Base-by-base conservation (phyloP, 2,329 filamentous ascomycete species). In the Pseudogymnoascus sp. region DNA sequence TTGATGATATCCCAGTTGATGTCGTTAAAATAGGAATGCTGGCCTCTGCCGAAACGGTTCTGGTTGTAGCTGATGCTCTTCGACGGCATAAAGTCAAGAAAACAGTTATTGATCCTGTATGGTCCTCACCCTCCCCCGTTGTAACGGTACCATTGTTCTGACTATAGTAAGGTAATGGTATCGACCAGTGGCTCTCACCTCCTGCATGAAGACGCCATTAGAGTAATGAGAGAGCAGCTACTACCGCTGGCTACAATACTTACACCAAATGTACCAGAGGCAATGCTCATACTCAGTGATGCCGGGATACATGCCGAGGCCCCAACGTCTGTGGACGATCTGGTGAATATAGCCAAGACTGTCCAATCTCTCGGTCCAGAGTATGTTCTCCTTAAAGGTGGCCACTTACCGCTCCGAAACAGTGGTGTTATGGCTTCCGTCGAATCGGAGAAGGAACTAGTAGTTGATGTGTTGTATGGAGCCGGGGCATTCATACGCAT, bases 11-110 rank as follows among this genome's bases (percentile, higher is more conserved):
- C 65, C 89, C 88, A 2, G 87, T 90, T 2, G 91, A 96, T 78
- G 91, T 96, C 55, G 85, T 97, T 67, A 97, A 97, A 77, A 92
- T 91, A 58, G 90, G 91, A 39, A 96, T 96, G 91, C 81, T 95
- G 64, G 89, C 89, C 16, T 90, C 88, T 29, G 81, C 83, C 10
- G 84, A 84, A 65, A 90, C 87, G 0, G 86, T 93, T 64, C 76
- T 81, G 63, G 80, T 88, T 63, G 85, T 94, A 37, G 87, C 87
- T 39, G 78, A 86, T 59, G 81, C 85, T 8, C 75, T 94, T 59
- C 76, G 74, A 60, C 76, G 80, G 60, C 81, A 89, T 70, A 74
- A 81, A 11, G 76, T 90, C 11, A 74, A 79, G 19, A 78, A 74
- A 11, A 76, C 87, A 29, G 87, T 94, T 33, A 76, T 94, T 62